Conservation (phyloP, 768 basidiomycete species). For the Boletales sp. region DNA sequence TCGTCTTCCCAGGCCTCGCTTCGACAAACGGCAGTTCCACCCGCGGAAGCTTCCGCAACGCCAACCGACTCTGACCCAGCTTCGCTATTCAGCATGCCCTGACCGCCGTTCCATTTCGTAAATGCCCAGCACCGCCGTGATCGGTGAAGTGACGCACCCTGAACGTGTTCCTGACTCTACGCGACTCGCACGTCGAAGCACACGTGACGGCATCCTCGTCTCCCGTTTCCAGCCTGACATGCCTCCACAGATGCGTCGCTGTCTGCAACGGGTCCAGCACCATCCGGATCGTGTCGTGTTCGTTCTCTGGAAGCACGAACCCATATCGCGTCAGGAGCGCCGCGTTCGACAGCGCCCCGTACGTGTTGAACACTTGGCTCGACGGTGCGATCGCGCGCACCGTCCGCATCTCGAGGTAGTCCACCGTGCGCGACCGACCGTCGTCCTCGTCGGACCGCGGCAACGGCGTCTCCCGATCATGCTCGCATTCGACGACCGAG, state of each 20-base stretch:
- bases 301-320: constrained; percentile 71
- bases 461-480: constrained; percentile 42
- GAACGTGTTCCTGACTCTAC: constrained; percentile 24
- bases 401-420: constrained; percentile 66
- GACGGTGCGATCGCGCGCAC: constrained; percentile 46
- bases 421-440: constrained; percentile 18
- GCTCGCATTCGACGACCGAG: constrained; percentile 61
- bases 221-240: constrained; percentile 8
- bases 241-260: constrained; percentile 8
- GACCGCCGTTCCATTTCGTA: constrained; percentile 22
- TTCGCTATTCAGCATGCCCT: constrained; percentile 17
- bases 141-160: constrained; percentile 21
- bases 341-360: constrained; percentile 65
- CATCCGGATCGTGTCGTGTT: constrained; percentile 51
- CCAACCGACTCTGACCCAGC: not conserved
- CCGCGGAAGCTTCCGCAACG: not conserved
- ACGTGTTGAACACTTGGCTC: constrained; percentile 73
- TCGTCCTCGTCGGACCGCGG: not conserved
- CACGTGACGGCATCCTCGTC: constrained; percentile 17
- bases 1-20: constrained; percentile 19
- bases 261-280: constrained; percentile 21
- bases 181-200: constrained; percentile 4
- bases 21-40: not conserved
- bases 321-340: constrained; percentile 68
- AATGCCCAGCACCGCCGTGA: constrained; percentile 22